phyloP scores from a whole-genome alignment of 371 early-diverging fungal species.

The Mortierella sp. region DNA sequence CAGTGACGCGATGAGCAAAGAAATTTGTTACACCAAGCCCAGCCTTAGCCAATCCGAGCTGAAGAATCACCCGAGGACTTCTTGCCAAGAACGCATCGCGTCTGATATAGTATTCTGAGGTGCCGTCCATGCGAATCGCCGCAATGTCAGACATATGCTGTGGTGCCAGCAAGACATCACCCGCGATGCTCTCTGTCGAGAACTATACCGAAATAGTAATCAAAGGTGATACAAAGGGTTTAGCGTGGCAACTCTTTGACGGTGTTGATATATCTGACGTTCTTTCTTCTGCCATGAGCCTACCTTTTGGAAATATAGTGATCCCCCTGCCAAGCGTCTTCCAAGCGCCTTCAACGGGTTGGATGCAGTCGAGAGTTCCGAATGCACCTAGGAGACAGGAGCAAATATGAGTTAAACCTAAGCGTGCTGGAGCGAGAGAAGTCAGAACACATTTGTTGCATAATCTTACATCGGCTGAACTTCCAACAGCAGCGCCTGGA shows the following conservation, averaged over 20 bases:
- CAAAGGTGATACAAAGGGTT: no score
- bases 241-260: no score
- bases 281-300: no score
- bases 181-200: constrained; percentile 64
- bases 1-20: constrained; percentile 73
- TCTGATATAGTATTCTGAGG: constrained; percentile 73
- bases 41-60: constrained; percentile 60
- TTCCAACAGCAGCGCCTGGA: constrained; percentile 72
- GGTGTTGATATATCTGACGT: no score
- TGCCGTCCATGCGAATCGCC: constrained; percentile 69
- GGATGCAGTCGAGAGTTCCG: constrained; percentile 65
- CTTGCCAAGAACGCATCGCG: constrained; percentile 77
- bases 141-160: constrained; percentile 73
- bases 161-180: constrained; percentile 80
- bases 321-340: constrained; percentile 65
- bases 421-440: neutral
- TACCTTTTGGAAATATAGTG: constrained; percentile 73
- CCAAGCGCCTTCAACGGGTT: constrained; percentile 63
- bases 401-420: neutral
- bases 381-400: constrained; percentile 50
- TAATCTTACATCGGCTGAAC: constrained; percentile 61
- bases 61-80: constrained; percentile 70
- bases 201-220: constrained; percentile 66
- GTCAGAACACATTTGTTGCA: neutral
- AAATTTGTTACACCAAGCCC: constrained; percentile 71